These are phyloP conservation scores for Glarea lozoyensis DNA, from an alignment of 495 filamentous ascomycete species.

Conservation along the genomic window DNA sequence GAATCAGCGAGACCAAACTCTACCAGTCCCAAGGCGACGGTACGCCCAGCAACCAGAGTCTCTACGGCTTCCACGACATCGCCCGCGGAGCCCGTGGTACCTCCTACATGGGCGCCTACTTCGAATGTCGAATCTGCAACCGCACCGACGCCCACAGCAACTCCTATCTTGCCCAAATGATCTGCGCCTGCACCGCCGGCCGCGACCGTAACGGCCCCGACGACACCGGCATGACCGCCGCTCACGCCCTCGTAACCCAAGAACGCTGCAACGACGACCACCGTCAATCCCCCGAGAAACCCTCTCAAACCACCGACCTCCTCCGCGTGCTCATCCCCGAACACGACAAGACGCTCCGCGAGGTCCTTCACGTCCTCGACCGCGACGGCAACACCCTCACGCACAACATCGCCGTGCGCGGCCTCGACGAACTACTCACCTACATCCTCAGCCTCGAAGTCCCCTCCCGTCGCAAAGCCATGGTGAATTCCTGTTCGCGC, in stretches of 20 bases:
- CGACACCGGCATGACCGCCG: slow-evolving; percentile 12
- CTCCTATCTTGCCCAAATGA: slow-evolving; percentile 16
- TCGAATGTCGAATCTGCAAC: slow-evolving; percentile 15
- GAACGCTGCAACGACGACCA: slow-evolving; percentile 7
- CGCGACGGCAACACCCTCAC: slow-evolving; percentile 12
- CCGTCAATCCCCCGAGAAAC: slow-evolving; percentile 3
- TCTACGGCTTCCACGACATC: slow-evolving; percentile 17
- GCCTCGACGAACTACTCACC: slow-evolving; percentile 12
- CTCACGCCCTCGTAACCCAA: slow-evolving; percentile 12
- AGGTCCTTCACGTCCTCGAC: slow-evolving; percentile 15
- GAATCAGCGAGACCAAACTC: slow-evolving; percentile 7
- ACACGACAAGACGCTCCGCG: slow-evolving; percentile 4
- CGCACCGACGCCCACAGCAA: slow-evolving; percentile 10
- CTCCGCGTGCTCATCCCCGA: slow-evolving; percentile 7
- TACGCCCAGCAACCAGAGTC: background rate
- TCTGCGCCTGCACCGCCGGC: slow-evolving; percentile 13
- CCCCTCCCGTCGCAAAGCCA: slow-evolving; percentile 3
- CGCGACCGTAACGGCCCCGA: slow-evolving; percentile 16
- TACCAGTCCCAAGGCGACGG: slow-evolving; percentile 1
- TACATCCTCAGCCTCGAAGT: slow-evolving; percentile 12
- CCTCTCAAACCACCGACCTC: slow-evolving; percentile 12
- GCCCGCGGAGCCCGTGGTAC: slow-evolving; percentile 11
- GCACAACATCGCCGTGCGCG: slow-evolving; percentile 12
- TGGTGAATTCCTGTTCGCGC: slow-evolving; percentile 13
- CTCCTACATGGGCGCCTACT: slow-evolving; percentile 4